phyloP scores from a whole-genome alignment of 208 protist species.

The Leishmania lainsoni region DNA sequence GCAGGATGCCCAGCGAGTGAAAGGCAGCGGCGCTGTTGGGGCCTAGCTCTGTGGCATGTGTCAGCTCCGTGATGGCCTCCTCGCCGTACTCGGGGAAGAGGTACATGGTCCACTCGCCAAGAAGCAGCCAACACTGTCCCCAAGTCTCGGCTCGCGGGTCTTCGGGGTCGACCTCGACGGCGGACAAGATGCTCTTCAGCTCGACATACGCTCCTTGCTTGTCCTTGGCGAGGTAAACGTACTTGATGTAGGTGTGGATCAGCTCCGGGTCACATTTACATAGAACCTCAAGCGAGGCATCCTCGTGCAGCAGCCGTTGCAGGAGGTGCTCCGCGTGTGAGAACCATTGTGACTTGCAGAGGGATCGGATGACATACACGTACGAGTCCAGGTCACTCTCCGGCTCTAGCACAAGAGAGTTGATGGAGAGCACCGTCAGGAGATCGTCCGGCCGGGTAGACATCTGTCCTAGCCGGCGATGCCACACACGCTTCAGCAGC shows the following conservation, averaged over 20 bases:
- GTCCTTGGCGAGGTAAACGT: conserved; percentile 63
- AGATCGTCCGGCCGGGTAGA: conserved; percentile 92
- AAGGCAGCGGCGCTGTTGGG: conserved; percentile 81
- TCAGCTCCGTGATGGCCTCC: conserved; percentile 79
- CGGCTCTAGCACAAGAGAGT: conserved; percentile 93
- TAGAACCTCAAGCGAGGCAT: conserved; percentile 44
- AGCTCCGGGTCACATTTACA: conserved; percentile 76
- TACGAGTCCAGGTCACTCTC: conserved; percentile 94
- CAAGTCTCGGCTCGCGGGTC: conserved; percentile 61
- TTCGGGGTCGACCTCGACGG: conserved; percentile 43
- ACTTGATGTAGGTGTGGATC: conserved; percentile 89
- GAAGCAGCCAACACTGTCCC: conserved; percentile 83
- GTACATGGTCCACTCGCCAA: conserved; percentile 89
- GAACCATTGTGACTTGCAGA: conserved; percentile 86
- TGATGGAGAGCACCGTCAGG: conserved; percentile 95
- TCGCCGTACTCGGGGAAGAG: conserved; percentile 77
- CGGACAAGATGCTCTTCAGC: conserved; percentile 67
- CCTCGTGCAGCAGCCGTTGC: conserved; percentile 46
- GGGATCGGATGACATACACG: conserved; percentile 94
- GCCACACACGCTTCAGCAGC: conserved; percentile 90
- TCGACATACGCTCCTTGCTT: conserved; percentile 67
- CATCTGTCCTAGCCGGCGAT: conserved; percentile 81
- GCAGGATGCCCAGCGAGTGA: conserved; percentile 87
- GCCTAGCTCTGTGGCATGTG: conserved; percentile 66
- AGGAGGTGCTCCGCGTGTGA: conserved; percentile 74